phyloP scores from a whole-genome alignment of 257 asterid genomes.

The Solanum lycopersicoides region DNA sequence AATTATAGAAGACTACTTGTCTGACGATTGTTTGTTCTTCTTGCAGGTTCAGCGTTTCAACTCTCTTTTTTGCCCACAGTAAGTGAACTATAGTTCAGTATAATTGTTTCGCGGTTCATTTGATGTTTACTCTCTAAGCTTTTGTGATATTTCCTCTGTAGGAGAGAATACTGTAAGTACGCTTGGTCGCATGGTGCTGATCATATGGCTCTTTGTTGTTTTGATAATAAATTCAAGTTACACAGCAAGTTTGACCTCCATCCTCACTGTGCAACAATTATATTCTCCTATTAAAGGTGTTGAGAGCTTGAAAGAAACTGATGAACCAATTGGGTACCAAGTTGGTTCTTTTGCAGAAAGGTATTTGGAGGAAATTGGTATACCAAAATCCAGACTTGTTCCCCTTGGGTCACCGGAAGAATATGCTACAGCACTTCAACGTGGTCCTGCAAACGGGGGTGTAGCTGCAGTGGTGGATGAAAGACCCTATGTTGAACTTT shows the following conservation, averaged over 20 bases:
- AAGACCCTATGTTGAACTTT: slow-evolving; percentile 43
- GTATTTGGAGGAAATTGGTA: slow-evolving; percentile 45
- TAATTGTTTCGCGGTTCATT: neutral
- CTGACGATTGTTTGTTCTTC: neutral
- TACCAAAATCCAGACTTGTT: slow-evolving; percentile 42
- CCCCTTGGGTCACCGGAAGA: slow-evolving; percentile 45
- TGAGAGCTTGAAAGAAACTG: slow-evolving; percentile 33
- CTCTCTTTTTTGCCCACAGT: slow-evolving; percentile 50
- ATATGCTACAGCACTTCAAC: slow-evolving; percentile 36
- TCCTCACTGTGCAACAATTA: slow-evolving; percentile 56
- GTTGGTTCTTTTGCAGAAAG: slow-evolving; percentile 54
- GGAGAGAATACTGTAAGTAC: slow-evolving; percentile 50
- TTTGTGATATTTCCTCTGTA: slow-evolving; percentile 2
- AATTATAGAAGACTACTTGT: neutral
- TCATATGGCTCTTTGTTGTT: slow-evolving; percentile 60
- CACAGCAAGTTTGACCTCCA: slow-evolving; percentile 66
- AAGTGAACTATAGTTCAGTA: slow-evolving; percentile 18
- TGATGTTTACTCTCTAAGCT: neutral
- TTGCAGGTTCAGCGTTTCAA: slow-evolving; percentile 67
- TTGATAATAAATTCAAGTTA: slow-evolving; percentile 57
- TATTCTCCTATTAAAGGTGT: slow-evolving; percentile 50
- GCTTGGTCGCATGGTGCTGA: slow-evolving; percentile 46
- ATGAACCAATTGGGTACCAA: slow-evolving; percentile 56
- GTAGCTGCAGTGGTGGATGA: slow-evolving; percentile 70
- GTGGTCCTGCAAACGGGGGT: slow-evolving; percentile 47